These are phyloP conservation scores for Exutisphaerella laricina DNA, from an alignment of 2,329 filamentous ascomycete genomes.

Conservation along the genomic window DNA sequence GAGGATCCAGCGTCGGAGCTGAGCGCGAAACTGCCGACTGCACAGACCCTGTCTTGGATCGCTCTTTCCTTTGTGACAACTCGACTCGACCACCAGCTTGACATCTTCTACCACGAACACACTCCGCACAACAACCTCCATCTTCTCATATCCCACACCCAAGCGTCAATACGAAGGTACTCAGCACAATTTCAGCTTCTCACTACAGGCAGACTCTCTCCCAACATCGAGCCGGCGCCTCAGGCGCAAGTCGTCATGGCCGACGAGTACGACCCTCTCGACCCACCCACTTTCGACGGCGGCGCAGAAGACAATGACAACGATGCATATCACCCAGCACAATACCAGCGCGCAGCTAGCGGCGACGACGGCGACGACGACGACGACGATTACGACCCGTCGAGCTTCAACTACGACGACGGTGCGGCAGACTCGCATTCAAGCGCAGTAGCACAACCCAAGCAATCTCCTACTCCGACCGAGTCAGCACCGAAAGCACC, in stretches of 20 bases:
- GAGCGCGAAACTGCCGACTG: background rate
- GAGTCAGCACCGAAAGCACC: constrained; percentile 34
- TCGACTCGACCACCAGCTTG: too few species aligned
- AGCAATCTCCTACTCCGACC: constrained; percentile 38
- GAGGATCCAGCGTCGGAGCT: background rate
- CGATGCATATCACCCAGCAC: constrained; percentile 34
- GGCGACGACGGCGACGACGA: constrained; percentile 26
- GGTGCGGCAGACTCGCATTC: constrained; percentile 7
- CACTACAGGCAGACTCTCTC: too few species aligned
- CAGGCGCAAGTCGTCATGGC: constrained; percentile 33
- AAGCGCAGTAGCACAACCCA: constrained; percentile 11
- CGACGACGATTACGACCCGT: constrained; percentile 34
- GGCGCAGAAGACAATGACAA: constrained; percentile 22
- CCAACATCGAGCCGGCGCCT: constrained; percentile 1
- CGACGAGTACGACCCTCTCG: constrained; percentile 36
- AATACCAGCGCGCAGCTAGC: constrained; percentile 14
- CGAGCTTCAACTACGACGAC: constrained; percentile 26
- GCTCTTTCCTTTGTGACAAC: background rate
- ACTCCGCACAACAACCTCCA: too few species aligned
- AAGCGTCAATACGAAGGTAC: too few species aligned
- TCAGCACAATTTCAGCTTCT: too few species aligned
- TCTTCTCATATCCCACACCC: too few species aligned
- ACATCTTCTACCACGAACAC: too few species aligned
- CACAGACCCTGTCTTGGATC: constrained; percentile 1
- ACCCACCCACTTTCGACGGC: constrained; percentile 22